Conservation (phyloP, 2,329 filamentous ascomycete species). For the Claviceps monticola region DNA sequence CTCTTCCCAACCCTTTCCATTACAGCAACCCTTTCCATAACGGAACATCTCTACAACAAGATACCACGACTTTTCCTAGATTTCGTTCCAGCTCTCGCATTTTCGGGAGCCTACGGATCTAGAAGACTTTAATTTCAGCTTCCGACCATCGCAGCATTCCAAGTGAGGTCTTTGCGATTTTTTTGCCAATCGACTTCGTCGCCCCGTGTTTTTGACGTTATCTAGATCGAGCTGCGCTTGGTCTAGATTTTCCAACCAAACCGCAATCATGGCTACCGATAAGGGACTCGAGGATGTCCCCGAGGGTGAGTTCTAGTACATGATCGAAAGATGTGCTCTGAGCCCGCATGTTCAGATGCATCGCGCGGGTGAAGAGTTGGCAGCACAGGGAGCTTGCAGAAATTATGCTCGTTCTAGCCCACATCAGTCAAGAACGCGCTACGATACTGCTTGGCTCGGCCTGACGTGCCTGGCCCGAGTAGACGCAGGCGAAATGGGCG, state of each 20-base stretch:
- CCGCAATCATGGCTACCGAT: slow-evolving; percentile 95
- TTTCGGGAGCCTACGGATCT: slow-evolving; percentile 36
- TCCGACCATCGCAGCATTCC: slow-evolving; percentile 20
- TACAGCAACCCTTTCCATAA: slow-evolving; percentile 14
- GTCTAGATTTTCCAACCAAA: slow-evolving; percentile 45
- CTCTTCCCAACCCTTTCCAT: background rate
- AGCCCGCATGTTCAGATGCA: background rate
- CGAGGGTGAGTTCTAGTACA: slow-evolving; percentile 57
- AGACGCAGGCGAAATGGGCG: background rate
- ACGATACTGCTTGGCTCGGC: background rate
- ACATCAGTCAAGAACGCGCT: background rate
- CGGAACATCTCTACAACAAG: slow-evolving; percentile 18
- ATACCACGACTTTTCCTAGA: slow-evolving; percentile 25
- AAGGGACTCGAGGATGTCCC: slow-evolving; percentile 98
- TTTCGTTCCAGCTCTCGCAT: slow-evolving; percentile 26
- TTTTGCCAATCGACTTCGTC: slow-evolving; percentile 16
- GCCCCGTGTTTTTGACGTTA: slow-evolving; percentile 28
- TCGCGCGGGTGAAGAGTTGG: background rate
- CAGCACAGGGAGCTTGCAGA: background rate
- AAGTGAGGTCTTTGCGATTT: slow-evolving; percentile 22
- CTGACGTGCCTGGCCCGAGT: slow-evolving; percentile 1
- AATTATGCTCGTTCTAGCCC: background rate
- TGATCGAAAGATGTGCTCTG: too few relatives aligned
- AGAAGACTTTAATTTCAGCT: slow-evolving; percentile 22
- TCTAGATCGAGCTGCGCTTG: slow-evolving; percentile 70